Evolutionary conservation across 306 rosid species (phyloP).

Genomic region (Glycine tomentella): DNA sequence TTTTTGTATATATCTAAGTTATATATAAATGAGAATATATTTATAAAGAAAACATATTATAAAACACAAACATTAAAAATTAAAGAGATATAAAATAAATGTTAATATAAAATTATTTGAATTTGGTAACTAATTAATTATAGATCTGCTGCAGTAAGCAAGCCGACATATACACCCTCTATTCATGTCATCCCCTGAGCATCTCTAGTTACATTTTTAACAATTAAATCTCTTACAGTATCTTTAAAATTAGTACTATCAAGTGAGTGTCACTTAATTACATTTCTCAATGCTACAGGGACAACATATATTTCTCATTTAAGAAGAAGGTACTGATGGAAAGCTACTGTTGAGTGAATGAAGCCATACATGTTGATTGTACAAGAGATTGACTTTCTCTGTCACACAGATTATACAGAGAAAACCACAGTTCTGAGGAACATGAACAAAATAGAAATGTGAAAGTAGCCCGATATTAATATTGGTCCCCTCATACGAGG

Average conservation of each 20-base stretch:
- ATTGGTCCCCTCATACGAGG: conserved; percentile 51
- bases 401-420: conserved; percentile 38
- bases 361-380: conserved; percentile 47
- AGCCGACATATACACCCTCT: not conserved
- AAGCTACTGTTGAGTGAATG: conserved; percentile 53
- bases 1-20: no score
- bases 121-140: no score
- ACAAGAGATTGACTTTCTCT: conserved; percentile 46
- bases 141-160: not conserved
- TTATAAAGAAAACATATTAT: no score
- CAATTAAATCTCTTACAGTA: conserved; percentile 16
- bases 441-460: conserved; percentile 42
- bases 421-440: conserved; percentile 43
- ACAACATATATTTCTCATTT: conserved; percentile 11
- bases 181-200: not conserved
- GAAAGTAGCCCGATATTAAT: conserved; percentile 27
- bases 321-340: conserved; percentile 42
- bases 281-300: conserved; percentile 21
- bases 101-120: no score
- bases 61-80: no score
- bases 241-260: not conserved
- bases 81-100: no score
- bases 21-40: no score
- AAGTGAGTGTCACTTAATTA: not conserved
- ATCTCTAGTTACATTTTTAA: conserved; percentile 5